phyloP scores from a whole-genome alignment of 2,329 filamentous ascomycete genomes.

The Phialocephala sp. region DNA sequence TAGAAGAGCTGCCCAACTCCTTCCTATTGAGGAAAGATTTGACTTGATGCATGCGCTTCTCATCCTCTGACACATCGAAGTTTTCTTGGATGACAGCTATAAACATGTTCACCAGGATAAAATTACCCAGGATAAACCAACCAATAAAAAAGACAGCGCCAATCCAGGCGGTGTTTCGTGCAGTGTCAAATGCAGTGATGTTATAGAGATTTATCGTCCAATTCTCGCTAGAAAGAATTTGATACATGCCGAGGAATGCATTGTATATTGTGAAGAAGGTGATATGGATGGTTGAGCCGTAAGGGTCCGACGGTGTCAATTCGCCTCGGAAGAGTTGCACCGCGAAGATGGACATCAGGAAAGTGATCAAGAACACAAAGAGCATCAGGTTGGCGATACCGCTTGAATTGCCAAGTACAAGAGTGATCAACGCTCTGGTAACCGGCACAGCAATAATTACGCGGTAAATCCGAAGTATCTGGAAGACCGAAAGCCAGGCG shows the following conservation, averaged over 20 bases:
- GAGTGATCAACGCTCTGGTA: constrained; percentile 82
- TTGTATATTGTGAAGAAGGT: constrained; percentile 94
- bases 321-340: constrained; percentile 91
- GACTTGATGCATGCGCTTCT: constrained; percentile 95
- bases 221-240: constrained; percentile 93
- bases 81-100: constrained; percentile 99
- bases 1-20: constrained; percentile 73
- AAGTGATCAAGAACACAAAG: constrained; percentile 95
- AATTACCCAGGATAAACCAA: constrained; percentile 95
- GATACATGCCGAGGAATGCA: constrained; percentile 96
- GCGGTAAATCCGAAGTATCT: constrained; percentile 90
- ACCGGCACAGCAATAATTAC: constrained; percentile 88
- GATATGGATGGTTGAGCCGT: constrained; percentile 68
- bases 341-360: constrained; percentile 91
- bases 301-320: constrained; percentile 66
- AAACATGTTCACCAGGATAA: constrained; percentile 99
- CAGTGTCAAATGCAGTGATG: constrained; percentile 71
- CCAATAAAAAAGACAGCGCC: constrained; percentile 88
- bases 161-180: constrained; percentile 83
- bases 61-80: constrained; percentile 97
- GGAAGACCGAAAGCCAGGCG: constrained; percentile 89
- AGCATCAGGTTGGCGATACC: constrained; percentile 95
- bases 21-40: constrained; percentile 92
- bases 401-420: constrained; percentile 87
- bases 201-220: constrained; percentile 91